Evolutionary conservation across 352 stramenopile species (phyloP).

Genomic region (Sclerospora graminicola): DNA sequence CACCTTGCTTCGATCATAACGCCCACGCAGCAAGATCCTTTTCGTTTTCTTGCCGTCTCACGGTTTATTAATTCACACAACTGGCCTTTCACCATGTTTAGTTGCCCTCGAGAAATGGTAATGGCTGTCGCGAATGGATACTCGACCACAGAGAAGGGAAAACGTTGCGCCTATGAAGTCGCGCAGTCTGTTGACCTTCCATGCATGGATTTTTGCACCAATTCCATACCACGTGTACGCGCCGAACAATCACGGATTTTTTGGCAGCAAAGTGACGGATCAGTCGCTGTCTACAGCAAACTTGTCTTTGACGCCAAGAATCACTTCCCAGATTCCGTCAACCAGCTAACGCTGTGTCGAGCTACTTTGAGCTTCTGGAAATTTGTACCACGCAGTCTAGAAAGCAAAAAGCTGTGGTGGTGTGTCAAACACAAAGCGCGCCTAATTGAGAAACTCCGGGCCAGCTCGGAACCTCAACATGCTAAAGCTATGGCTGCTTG

Average conservation of each 20-base stretch:
- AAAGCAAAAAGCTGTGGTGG: conserved; percentile 18
- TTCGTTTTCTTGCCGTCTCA: conserved; percentile 12
- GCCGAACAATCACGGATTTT: conserved; percentile 12
- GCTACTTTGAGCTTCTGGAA: conserved; percentile 11
- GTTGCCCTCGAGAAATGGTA: conserved; percentile 12
- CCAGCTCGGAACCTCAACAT: neutral
- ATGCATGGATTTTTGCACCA: neutral
- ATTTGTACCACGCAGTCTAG: conserved; percentile 13
- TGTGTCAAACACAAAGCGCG: conserved; percentile 18
- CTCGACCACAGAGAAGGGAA: no score
- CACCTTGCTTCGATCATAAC: conserved; percentile 9
- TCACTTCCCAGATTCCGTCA: conserved; percentile 10
- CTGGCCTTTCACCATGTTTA: conserved; percentile 20
- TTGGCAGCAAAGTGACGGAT: conserved; percentile 9
- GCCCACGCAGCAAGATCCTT: conserved; percentile 6
- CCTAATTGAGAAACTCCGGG: conserved; percentile 6
- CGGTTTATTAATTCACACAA: conserved; percentile 16
- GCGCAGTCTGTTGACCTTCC: conserved; percentile 11
- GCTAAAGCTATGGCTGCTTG: neutral
- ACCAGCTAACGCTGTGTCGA: conserved; percentile 10
- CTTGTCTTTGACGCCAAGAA: conserved; percentile 15
- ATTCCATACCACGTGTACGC: conserved; percentile 4
- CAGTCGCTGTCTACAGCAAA: conserved; percentile 14
- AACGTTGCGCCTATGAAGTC: conserved; percentile 16
- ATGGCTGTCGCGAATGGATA: conserved; percentile 7